Conservation (phyloP, 2,329 filamentous ascomycete genomes). For the Apiospora hydei region DNA sequence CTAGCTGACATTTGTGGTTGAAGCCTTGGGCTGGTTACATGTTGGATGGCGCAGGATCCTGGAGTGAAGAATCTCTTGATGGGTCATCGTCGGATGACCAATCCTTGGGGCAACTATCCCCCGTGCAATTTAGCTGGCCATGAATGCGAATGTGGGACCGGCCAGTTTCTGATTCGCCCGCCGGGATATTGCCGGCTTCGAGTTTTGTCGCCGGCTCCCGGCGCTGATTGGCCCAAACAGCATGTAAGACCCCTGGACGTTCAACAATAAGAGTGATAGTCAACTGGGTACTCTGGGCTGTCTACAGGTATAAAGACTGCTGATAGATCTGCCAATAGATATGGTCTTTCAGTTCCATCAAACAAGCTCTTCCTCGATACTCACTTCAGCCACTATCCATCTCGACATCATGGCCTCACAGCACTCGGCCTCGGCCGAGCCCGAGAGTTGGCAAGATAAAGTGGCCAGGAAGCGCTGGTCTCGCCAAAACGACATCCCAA, state of each 20-base stretch:
- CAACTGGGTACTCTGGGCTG: too few species aligned
- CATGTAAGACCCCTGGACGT: not conserved
- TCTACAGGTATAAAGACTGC: not conserved
- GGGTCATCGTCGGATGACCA: not conserved
- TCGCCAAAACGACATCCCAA: not conserved
- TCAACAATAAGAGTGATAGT: not conserved
- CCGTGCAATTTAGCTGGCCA: not conserved
- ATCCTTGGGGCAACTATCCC: not conserved
- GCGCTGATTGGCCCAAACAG: not conserved
- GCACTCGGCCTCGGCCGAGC: not conserved
- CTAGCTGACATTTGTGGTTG: not conserved
- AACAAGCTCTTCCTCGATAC: not conserved
- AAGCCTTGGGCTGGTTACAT: not conserved
- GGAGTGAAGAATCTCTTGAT: not conserved
- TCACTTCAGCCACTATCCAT: not conserved
- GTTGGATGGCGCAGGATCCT: not conserved
- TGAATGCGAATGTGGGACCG: not conserved
- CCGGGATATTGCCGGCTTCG: conserved; percentile 1
- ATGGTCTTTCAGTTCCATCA: not conserved
- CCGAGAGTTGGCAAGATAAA: not conserved
- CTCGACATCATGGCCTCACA: not conserved
- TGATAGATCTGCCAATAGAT: not conserved
- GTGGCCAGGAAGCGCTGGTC: not conserved
- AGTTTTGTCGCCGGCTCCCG: not conserved
- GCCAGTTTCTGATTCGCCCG: not conserved